phyloP scores from a whole-genome alignment of 192 early-diverging fungal species.

The Linnemannia elongata region DNA sequence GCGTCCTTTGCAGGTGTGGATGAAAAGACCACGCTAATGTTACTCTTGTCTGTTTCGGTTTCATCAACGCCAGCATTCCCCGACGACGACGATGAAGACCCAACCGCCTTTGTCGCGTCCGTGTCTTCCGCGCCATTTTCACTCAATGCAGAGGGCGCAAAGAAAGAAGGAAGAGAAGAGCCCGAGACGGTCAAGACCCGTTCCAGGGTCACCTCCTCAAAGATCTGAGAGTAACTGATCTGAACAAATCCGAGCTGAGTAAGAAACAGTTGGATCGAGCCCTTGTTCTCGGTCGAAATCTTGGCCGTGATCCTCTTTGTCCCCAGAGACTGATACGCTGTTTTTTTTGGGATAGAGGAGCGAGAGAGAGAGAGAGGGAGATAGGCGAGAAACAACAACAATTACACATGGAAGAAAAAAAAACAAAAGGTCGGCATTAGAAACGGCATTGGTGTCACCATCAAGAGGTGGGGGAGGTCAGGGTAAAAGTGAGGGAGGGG shows the following conservation, averaged over 20 bases:
- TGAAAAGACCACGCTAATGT: background rate
- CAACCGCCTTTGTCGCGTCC: background rate
- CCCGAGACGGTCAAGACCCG: background rate
- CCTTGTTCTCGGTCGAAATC: conserved; percentile 73
- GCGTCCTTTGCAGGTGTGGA: background rate
- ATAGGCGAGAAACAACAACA: background rate
- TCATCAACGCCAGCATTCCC: background rate
- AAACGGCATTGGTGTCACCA: background rate
- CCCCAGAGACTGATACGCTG: conserved; percentile 59
- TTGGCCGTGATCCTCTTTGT: conserved; percentile 72
- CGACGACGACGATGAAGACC: background rate
- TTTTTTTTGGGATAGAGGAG: too few relatives aligned
- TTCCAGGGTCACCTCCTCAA: conserved; percentile 78
- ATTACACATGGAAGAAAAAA: background rate
- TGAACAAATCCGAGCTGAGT: conserved; percentile 70
- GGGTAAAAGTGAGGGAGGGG: background rate
- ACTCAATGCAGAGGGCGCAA: background rate
- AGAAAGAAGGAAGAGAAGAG: background rate
- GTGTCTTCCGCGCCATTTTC: background rate
- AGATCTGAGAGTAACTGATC: conserved; percentile 66
- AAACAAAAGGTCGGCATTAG: background rate
- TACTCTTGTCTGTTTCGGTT: background rate
- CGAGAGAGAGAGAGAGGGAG: background rate
- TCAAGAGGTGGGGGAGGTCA: background rate
- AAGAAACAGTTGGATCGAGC: conserved; percentile 72